Evolutionary conservation across 1,284 basidiomycete species (phyloP).

Genomic region (Sanghuangporus sanghuang): DNA sequence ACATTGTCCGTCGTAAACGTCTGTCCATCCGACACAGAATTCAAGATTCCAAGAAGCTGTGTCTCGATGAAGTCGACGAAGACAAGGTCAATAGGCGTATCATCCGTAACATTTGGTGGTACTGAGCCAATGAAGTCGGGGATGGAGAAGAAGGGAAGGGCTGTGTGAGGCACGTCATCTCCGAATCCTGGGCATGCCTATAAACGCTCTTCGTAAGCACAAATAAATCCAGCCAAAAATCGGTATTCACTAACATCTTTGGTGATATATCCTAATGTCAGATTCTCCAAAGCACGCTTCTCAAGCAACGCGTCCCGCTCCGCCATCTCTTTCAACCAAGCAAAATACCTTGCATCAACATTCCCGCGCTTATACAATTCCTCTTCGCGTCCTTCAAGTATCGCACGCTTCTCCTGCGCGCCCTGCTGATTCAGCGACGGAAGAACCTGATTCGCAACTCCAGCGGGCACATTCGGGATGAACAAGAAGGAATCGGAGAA

Average conservation of each 20-base stretch:
- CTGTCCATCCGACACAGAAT: conserved; percentile 25
- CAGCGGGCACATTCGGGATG: conserved; percentile 45
- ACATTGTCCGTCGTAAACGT: conserved; percentile 48
- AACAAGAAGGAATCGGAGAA: conserved; percentile 58
- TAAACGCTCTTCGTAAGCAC: too few relatives aligned
- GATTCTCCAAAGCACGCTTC: background rate
- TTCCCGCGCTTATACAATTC: conserved; percentile 45
- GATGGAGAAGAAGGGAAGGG: conserved; percentile 47
- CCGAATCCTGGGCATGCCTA: conserved; percentile 48
- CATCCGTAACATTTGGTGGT: conserved; percentile 45
- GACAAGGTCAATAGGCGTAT: conserved; percentile 52
- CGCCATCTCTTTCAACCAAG: conserved; percentile 53
- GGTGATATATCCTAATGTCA: conserved; percentile 60
- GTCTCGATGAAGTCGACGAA: conserved; percentile 63
- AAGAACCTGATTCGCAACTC: conserved; percentile 48
- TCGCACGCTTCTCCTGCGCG: background rate
- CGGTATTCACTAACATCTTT: conserved; percentile 43
- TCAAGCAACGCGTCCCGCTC: background rate
- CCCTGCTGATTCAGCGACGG: conserved; percentile 42
- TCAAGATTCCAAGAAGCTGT: conserved; percentile 49
- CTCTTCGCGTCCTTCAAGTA: conserved; percentile 26
- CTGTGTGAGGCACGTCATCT: conserved; percentile 59
- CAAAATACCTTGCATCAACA: conserved; percentile 45
- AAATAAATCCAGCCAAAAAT: too few relatives aligned
- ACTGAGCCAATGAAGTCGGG: conserved; percentile 57